These are phyloP conservation scores for Lactarius deliciosus DNA, from an alignment of 768 basidiomycete genomes.

Conservation along the genomic window DNA sequence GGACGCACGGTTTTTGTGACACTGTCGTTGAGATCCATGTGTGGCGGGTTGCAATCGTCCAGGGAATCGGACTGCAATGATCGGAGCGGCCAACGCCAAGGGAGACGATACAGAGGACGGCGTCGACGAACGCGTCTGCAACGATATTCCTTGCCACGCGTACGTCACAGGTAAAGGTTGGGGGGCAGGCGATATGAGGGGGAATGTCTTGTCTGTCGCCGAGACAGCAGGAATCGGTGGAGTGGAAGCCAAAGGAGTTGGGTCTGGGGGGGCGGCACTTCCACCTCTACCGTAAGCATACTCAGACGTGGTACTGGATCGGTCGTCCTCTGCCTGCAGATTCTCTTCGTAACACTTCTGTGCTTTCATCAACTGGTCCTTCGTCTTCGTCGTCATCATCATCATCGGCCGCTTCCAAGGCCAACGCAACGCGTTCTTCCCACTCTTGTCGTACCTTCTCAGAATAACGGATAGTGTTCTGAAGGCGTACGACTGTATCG, in stretches of 20 bases:
- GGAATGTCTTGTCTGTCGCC: constrained; percentile 23
- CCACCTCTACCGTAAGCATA: constrained; percentile 49
- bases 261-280: constrained; percentile 50
- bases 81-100: constrained; percentile 80
- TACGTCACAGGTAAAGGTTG: constrained; percentile 36
- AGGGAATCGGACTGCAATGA: constrained; percentile 65
- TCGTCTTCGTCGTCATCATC: constrained; percentile 53
- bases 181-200: constrained; percentile 30
- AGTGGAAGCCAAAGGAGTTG: constrained; percentile 65
- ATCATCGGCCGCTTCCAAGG: constrained; percentile 55
- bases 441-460: constrained; percentile 98
- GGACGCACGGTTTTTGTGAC: constrained; percentile 51
- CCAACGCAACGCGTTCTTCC: constrained; percentile 83
- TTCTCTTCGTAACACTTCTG: constrained; percentile 30
- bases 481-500: constrained; percentile 92
- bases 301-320: constrained; percentile 64
- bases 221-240: constrained; percentile 40
- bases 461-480: constrained; percentile 94
- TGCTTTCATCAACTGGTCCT: constrained; percentile 30
- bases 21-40: constrained; percentile 64
- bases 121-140: constrained; percentile 81
- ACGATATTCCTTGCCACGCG: constrained; percentile 42
- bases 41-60: constrained; percentile 56
- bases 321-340: constrained; percentile 42
- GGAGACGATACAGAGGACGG: constrained; percentile 89